A percentile compares a stretch with the other conserved stretches of the same genome.
Conservation (phyloP, 257 asterid species). For the Penstemon eatonii region DNA sequence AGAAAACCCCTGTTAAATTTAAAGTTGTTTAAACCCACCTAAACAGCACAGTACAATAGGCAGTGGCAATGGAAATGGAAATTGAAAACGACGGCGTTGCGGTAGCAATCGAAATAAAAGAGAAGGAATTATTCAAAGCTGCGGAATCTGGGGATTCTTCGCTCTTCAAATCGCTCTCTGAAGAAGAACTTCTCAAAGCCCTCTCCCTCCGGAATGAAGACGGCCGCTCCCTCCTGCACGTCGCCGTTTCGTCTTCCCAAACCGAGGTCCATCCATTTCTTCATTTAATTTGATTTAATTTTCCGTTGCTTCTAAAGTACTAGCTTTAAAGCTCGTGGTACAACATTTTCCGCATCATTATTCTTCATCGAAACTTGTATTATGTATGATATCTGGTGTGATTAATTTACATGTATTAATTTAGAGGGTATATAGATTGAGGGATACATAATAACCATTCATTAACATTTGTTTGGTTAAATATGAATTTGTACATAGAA, state of each 20-base stretch:
- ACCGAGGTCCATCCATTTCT: slow-evolving; percentile 44
- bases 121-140: slow-evolving; percentile 63
- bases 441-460: no score
- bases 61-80: slow-evolving; percentile 4
- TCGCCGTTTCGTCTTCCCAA: slow-evolving; percentile 74
- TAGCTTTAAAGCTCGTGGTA: neutral
- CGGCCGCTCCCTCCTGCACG: slow-evolving; percentile 86
- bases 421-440: no score
- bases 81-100: slow-evolving; percentile 56
- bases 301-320: neutral
- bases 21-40: neutral
- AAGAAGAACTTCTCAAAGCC: slow-evolving; percentile 56
- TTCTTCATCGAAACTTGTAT: no score
- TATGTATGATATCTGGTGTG: no score
- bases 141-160: slow-evolving; percentile 71
- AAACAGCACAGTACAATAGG: neutral
- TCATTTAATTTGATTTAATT: slow-evolving; percentile 5
- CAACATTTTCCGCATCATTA: neutral
- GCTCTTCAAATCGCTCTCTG: slow-evolving; percentile 58
- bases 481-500: no score
- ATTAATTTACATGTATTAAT: no score
- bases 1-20: neutral
- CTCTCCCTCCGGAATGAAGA: slow-evolving; percentile 80
- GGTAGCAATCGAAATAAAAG: slow-evolving; percentile 24
- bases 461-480: no score